A percentile compares a stretch with the other conserved stretches of the same genome.
Evolutionary conservation across 768 basidiomycete genomes (phyloP).

Genomic region (Collybia sp.): DNA sequence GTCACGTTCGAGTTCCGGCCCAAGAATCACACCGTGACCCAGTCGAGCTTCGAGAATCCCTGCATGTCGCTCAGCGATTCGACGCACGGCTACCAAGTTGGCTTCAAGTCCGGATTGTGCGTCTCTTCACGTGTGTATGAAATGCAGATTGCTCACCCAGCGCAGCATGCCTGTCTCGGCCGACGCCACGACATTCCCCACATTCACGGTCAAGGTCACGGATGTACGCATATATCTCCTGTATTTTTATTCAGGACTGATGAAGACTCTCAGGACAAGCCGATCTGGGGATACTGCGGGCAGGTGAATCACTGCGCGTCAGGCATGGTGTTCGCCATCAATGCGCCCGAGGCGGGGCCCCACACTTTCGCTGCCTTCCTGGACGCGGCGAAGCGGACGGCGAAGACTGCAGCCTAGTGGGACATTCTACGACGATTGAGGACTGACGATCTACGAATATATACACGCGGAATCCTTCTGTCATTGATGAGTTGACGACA

Average conservation of each 20-base stretch:
- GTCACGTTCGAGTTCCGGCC: not conserved
- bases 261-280: conserved; percentile 27
- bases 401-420: too few relatives aligned
- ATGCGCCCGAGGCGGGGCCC: conserved; percentile 43
- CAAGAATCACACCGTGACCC: not conserved
- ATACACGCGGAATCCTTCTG: too few relatives aligned
- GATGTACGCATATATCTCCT: conserved; percentile 22
- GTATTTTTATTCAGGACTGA: not conserved
- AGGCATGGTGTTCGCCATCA: conserved; percentile 67
- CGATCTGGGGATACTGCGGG: conserved; percentile 58
- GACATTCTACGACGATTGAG: too few relatives aligned
- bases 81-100: conserved; percentile 6
- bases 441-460: too few relatives aligned
- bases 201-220: conserved; percentile 43
- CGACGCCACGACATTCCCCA: conserved; percentile 36
- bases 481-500: too few relatives aligned
- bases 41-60: not conserved
- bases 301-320: conserved; percentile 46
- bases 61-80: not conserved
- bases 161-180: conserved; percentile 37
- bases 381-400: conserved; percentile 3
- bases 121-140: conserved; percentile 9
- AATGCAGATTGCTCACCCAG: not conserved
- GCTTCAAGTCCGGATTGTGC: conserved; percentile 42
- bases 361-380: conserved; percentile 51